A percentile compares a stretch with the other conserved stretches of the same genome.
phyloP scores from a whole-genome alignment of 441 rosid species.

The Pelargonium fulgidum region DNA sequence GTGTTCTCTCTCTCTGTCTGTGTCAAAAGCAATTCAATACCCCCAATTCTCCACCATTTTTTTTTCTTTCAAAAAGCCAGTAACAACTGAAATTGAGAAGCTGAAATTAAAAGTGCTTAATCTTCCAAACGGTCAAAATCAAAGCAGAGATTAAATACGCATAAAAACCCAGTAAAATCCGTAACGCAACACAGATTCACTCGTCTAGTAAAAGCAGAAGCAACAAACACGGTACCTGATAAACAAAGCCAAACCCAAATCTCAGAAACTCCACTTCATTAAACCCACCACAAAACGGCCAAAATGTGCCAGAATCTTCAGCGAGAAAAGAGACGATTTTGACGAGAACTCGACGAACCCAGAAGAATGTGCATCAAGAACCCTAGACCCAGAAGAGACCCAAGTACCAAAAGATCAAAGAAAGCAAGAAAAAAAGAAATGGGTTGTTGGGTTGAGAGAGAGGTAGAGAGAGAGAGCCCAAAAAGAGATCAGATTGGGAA shows the following conservation, averaged over 20 bases:
- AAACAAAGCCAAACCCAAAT: constrained; percentile 5
- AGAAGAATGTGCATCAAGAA: not conserved
- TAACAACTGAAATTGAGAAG: not conserved
- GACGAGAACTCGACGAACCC: not conserved
- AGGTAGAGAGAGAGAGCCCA: not conserved
- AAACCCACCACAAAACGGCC: not conserved
- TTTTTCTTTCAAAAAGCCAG: not conserved
- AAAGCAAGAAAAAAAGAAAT: not conserved
- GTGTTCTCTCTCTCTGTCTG: not conserved
- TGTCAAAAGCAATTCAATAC: not conserved
- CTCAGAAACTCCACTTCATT: not conserved
- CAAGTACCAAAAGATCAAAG: not conserved
- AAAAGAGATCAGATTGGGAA: constrained; percentile 1
- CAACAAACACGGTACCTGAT: not conserved
- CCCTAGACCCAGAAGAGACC: not conserved
- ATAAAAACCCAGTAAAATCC: not conserved
- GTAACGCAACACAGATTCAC: not conserved
- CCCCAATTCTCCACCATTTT: not conserved
- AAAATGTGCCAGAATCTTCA: not conserved
- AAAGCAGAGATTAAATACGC: not conserved
- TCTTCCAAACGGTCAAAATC: not conserved
- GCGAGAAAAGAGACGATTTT: not conserved
- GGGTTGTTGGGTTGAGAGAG: not conserved
- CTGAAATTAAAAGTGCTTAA: not conserved
- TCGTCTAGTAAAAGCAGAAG: not conserved